Evolutionary conservation across 306 rosid genomes (phyloP), one percentile per base, ranked within the genome.

Genomic region (Biancaea sappan): DNA sequence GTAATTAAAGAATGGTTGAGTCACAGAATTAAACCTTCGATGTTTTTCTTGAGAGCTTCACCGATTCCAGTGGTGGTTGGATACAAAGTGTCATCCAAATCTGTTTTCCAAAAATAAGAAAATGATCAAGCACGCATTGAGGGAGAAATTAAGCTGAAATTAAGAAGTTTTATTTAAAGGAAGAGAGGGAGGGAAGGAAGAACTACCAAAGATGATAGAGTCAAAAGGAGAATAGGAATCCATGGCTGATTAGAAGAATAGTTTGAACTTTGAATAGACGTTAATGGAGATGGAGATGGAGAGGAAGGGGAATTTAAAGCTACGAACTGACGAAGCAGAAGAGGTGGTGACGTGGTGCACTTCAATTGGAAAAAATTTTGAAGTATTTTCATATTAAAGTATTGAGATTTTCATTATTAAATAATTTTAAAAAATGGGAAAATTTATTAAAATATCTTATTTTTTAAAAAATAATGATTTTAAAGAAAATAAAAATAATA

Each of bases 1-100:
- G 1, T n/a, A n/a, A n/a, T 40, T 1, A 11, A 40, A 40, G 10
- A 1, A 40, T 40, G 44, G 44, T 41, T 1, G 4, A 16, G 18
- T 14, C 7, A 44, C 7, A 44, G 19, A 44, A 21, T 51, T n/a
- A n/a, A n/a, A 60, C 66, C 94, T 53, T 94, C 92, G 18, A 94
- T 94, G 81, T 94, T 91, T 81, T 77, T 84, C 94, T 87, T 94
- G 18, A 83, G 74, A 24, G 82, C 76, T 16, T 76, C 47, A 19
- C 86, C 84, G 4, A 94, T 76, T 83, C 97, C 96, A n/a, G 72
- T 47, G 70, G 16, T 80, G 80, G 80, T 54, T 0, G 97, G 76
- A 81, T 94, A 94, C 82, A 94, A 29, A 67, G 98, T 94, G 71
- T 91, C 97, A 38, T 94, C 98, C 75, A 94, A 86, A 72, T 94